Evolutionary conservation across 2,329 filamentous ascomycete genomes (phyloP).

Genomic region (Colletotrichum viniferum): DNA sequence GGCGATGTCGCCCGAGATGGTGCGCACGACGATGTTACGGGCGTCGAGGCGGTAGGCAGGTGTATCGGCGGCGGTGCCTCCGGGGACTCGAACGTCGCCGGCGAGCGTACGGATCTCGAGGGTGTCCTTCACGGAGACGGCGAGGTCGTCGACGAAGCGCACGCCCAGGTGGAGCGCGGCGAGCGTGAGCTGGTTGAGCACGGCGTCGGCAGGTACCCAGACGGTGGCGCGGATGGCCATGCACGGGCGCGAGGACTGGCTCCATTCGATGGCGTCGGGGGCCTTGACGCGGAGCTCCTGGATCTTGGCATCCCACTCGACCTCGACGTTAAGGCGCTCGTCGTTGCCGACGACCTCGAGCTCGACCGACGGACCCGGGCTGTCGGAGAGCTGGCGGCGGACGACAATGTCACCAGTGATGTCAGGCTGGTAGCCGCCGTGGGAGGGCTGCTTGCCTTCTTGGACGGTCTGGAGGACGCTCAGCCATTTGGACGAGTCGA

Average conservation of each 20-base stretch:
- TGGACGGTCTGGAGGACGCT: constrained; percentile 41
- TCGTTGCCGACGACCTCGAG: constrained; percentile 52
- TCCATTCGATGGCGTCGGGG: constrained; percentile 37
- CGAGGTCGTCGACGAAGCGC: constrained; percentile 42
- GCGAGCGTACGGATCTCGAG: constrained; percentile 38
- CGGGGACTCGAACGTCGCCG: constrained; percentile 43
- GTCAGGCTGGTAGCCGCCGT: constrained; percentile 32
- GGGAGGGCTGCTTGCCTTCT: constrained; percentile 22
- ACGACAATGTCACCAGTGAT: constrained; percentile 52
- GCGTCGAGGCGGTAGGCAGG: constrained; percentile 46
- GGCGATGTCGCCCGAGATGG: constrained; percentile 46
- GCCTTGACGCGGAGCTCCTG: constrained; percentile 46
- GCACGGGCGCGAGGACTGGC: constrained; percentile 40
- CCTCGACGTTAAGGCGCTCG: constrained; percentile 37
- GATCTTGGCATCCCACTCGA: constrained; percentile 33
- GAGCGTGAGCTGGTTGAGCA: constrained; percentile 42
- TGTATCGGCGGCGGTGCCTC: constrained; percentile 15
- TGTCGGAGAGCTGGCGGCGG: constrained; percentile 36
- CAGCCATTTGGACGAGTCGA: constrained; percentile 39
- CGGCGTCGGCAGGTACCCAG: constrained; percentile 45
- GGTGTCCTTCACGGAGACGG: constrained; percentile 32
- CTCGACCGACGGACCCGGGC: constrained; percentile 41
- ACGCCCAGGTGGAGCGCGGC: constrained; percentile 43
- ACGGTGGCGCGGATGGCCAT: constrained; percentile 52
- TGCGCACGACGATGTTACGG: constrained; percentile 43